Conservation (phyloP, 2,329 filamentous ascomycete genomes). For the Chrysosporium queenslandicum region DNA sequence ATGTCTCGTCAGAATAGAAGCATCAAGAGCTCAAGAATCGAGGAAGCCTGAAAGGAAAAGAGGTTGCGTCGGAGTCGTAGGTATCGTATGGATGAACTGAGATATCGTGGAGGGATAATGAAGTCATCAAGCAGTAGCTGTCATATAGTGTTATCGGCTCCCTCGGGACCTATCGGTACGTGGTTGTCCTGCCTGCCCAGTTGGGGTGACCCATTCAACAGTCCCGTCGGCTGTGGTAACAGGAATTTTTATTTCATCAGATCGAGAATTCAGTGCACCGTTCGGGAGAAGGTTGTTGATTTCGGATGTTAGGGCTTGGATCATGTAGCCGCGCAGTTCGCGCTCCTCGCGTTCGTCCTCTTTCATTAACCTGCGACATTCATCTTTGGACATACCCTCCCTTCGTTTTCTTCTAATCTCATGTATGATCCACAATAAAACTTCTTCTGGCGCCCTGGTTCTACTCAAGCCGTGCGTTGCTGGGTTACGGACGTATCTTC, state of each 20-base stretch:
- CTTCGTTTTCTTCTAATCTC: conserved; percentile 82
- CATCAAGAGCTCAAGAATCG: background rate
- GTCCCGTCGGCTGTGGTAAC: conserved; percentile 29
- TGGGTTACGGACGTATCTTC: conserved; percentile 50
- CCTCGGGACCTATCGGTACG: conserved; percentile 28
- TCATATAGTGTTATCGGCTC: conserved; percentile 23
- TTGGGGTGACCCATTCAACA: conserved; percentile 26
- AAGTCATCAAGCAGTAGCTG: background rate
- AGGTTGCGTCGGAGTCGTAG: background rate
- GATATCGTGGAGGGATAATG: background rate
- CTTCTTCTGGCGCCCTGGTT: conserved; percentile 73
- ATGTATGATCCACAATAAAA: conserved; percentile 79
- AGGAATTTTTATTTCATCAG: conserved; percentile 36
- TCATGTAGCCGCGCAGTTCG: conserved; percentile 38
- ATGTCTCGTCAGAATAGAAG: background rate
- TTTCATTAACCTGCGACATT: conserved; percentile 46
- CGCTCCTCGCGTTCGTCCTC: conserved; percentile 43
- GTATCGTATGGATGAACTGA: background rate
- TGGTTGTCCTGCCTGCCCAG: conserved; percentile 22
- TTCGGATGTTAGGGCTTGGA: conserved; percentile 37
- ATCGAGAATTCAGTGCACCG: conserved; percentile 14
- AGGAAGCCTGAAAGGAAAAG: background rate
- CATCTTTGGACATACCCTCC: conserved; percentile 62
- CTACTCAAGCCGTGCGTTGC: conserved; percentile 57
- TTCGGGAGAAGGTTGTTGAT: conserved; percentile 36